A percentile compares a stretch with the other conserved stretches of the same genome.
These are phyloP conservation scores for Phytophthora pinifolia DNA, from an alignment of 352 stramenopile genomes.

Conservation along the genomic window DNA sequence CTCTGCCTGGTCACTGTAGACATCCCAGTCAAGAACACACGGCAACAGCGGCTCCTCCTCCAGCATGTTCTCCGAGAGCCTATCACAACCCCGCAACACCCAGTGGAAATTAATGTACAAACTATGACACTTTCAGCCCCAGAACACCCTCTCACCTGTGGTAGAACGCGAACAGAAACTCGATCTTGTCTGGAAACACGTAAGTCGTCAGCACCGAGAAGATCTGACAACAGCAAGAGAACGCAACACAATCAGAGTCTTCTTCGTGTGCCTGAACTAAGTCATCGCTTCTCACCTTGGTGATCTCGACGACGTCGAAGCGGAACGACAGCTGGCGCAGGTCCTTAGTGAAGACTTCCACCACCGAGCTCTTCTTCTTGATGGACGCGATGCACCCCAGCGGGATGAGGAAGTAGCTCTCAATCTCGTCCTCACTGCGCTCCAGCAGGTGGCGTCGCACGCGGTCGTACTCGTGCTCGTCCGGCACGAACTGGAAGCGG, in stretches of 20 bases:
- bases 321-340: slow-evolving; percentile 73
- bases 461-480: slow-evolving; percentile 58
- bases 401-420: slow-evolving; percentile 75
- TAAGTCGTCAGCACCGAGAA: slow-evolving; percentile 78
- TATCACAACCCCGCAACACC: slow-evolving; percentile 6
- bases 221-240: slow-evolving; percentile 43
- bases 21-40: slow-evolving; percentile 61
- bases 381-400: slow-evolving; percentile 74
- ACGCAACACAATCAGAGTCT: slow-evolving; percentile 3
- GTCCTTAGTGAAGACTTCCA: slow-evolving; percentile 83
- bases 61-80: slow-evolving; percentile 45
- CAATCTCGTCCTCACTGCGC: slow-evolving; percentile 63
- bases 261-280: background rate
- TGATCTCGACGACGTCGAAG: slow-evolving; percentile 75
- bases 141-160: slow-evolving; percentile 38
- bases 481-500: slow-evolving; percentile 80
- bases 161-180: slow-evolving; percentile 87
- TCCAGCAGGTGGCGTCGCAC: slow-evolving; percentile 53
- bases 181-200: slow-evolving; percentile 81
- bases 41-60: slow-evolving; percentile 58
- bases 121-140: background rate
- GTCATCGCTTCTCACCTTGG: slow-evolving; percentile 34
- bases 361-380: slow-evolving; percentile 76
- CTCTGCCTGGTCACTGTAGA: slow-evolving; percentile 64
- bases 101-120: background rate